These are phyloP conservation scores for Jatropha multifida DNA, from an alignment of 441 rosid genomes.

Conservation along the genomic window DNA sequence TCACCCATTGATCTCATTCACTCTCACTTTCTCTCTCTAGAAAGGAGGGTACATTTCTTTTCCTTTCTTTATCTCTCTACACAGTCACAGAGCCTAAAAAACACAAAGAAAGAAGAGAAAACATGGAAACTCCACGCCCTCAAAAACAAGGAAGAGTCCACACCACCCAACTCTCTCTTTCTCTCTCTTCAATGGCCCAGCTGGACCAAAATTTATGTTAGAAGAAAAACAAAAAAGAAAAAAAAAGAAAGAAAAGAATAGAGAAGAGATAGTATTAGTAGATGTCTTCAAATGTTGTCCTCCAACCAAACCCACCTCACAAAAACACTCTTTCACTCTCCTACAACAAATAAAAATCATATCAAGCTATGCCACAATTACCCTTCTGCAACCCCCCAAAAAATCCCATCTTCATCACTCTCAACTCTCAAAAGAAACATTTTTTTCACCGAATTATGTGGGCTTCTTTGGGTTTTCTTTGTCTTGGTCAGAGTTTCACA, in stretches of 20 bases:
- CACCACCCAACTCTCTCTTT: constrained; percentile 18
- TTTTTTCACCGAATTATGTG: constrained; percentile 65
- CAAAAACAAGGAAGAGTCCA: constrained; percentile 36
- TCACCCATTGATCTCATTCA: background rate
- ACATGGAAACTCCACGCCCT: constrained; percentile 35
- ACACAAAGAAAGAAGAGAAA: constrained; percentile 25
- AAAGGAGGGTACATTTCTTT: background rate
- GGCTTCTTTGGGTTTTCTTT: constrained; percentile 84
- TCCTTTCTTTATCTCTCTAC: constrained; percentile 22
- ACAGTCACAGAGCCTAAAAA: constrained; percentile 15
- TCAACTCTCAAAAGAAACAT: constrained; percentile 45
- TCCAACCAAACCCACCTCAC: constrained; percentile 52
- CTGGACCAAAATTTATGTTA: constrained; percentile 50
- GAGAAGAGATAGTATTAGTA: constrained; percentile 21
- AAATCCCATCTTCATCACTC: constrained; percentile 71
- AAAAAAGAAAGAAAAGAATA: constrained; percentile 21
- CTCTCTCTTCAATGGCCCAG: constrained; percentile 53
- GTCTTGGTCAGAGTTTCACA: constrained; percentile 85
- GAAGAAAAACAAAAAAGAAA: constrained; percentile 24
- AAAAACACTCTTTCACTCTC: constrained; percentile 1
- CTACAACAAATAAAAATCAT: constrained; percentile 4
- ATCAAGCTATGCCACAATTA: constrained; percentile 39
- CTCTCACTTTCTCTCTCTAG: constrained; percentile 9
- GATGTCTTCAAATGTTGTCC: constrained; percentile 41
- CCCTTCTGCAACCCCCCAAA: constrained; percentile 73